phyloP scores from a whole-genome alignment of 1,284 basidiomycete genomes.

The Ganoderma leucocontextum region DNA sequence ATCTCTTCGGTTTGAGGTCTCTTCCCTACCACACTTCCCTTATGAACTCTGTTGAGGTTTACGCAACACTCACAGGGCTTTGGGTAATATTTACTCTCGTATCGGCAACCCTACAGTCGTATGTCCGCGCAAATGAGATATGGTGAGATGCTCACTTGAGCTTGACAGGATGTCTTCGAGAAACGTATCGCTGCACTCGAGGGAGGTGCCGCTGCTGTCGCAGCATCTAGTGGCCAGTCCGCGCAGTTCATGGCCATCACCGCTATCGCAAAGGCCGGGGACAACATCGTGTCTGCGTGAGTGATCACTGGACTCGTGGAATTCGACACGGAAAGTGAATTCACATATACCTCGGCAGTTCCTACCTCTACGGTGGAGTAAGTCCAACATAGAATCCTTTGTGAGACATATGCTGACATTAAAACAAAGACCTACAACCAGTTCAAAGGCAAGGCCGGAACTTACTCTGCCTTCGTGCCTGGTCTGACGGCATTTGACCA shows the following conservation, averaged over 20 bases:
- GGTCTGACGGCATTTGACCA: slow-evolving; percentile 33
- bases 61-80: slow-evolving; percentile 48
- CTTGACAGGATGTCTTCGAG: slow-evolving; percentile 79
- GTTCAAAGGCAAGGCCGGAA: slow-evolving; percentile 70
- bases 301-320: slow-evolving; percentile 33
- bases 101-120: slow-evolving; percentile 85
- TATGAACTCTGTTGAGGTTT: not conserved
- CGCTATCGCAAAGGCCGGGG: slow-evolving; percentile 70
- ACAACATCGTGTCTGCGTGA: slow-evolving; percentile 83
- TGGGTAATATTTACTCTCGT: slow-evolving; percentile 82
- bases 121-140: slow-evolving; percentile 39
- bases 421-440: slow-evolving; percentile 80
- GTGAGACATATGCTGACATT: slow-evolving; percentile 5
- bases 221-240: slow-evolving; percentile 80
- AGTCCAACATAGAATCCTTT: slow-evolving; percentile 32
- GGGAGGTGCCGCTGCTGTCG: slow-evolving; percentile 83
- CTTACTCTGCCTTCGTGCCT: not conserved
- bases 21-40: slow-evolving; percentile 20
- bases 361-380: slow-evolving; percentile 74
- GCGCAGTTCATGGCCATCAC: slow-evolving; percentile 84
- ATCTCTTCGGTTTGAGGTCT: slow-evolving; percentile 80
- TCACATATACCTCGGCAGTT: slow-evolving; percentile 42
- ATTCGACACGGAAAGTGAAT: slow-evolving; percentile 3
- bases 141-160: not conserved
- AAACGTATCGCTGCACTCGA: slow-evolving; percentile 88